Evolutionary conservation across 2,329 filamentous ascomycete genomes (phyloP), one percentile per base, ranked within the genome.

Genomic region (Dothideomycetidae sp.): DNA sequence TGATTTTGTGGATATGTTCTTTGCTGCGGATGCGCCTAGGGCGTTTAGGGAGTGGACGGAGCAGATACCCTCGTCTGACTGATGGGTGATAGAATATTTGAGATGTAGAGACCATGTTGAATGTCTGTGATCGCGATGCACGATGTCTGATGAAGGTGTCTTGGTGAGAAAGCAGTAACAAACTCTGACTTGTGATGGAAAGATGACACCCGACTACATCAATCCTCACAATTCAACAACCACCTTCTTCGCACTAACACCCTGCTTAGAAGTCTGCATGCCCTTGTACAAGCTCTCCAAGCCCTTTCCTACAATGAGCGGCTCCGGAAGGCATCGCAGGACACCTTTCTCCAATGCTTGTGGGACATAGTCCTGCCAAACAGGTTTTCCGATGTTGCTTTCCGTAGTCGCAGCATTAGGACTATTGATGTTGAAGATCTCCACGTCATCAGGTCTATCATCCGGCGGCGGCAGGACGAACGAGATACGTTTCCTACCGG

Each of bases 231-330:
- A 33, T 37, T 42, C 41, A 36, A 62, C 51, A 7, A 60, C 57
- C 7, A 63, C 44, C 45, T 62, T 63, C 41, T 46, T 48, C 10
- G 56, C 60, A 40, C 51, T 55, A 5, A 63, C 58, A 16, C 60
- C 60, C 33, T 47, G 49, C 45, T 52, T 57, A 38, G 52, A 49
- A 42, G 46, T 53, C 36, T 59, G 53, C 10, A 61, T 39, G 5
- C 50, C 60, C 4, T 49, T 48, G 31, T 60, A 53, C 18, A 62
- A 48, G 10, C 44, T 49, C 28, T 54, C 50, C 17, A 63, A 37
- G 9, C 60, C 60, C 41, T 56, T 53, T 1, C 57, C 57, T 12
- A 62, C 46, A 5, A 63, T 48, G 15, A 55, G 29, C 5, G 58
- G 48, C 37, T 54, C 49, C 3, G 61, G 61, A 10, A 49, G 40